Evolutionary conservation across 345 rosid species (phyloP), one percentile per base, ranked within the genome.

Genomic region (Gossypium rotundifolium): DNA sequence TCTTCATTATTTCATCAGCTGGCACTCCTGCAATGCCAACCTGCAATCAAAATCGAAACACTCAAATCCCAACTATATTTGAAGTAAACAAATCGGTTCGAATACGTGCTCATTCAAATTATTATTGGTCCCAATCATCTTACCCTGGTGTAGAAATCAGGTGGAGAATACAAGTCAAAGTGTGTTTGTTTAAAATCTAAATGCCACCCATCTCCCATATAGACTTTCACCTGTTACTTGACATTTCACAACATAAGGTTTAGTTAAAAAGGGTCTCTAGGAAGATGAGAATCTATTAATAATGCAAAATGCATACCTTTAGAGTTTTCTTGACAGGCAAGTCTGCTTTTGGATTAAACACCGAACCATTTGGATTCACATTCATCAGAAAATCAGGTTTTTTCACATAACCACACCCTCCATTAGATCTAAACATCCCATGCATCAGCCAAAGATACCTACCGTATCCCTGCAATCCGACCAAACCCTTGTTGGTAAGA

Each of bases 381-480:
- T 83, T 75, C 83, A 85, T 79, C 74, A 88, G 75, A 83, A 91
- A 85, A 12, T 81, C 82, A 2, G 93, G 93, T 57, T 91, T 91
- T 76, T 83, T 88, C 80, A 89, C 87, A 72, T 89, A 91, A 44
- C 96, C 93, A 68, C 96, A 86, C 16, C 88, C 88, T 70, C 89
- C 92, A 70, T 91, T 91, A 12, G 83, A 84, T 65, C 85, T 84
- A 51, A 89, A 91, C 93, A 89, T 89, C 46, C 92, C 96, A 46
- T 91, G 90, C 99, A 95, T 95, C 72, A 82, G 71, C 98, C 97
- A 93, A 49, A 93, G 88, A 65, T 85, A 86, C 80, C 87, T 93
- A 46, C 97, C 97, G 78, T 87, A 71, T 42, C 97, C 98, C 97
- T 95, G 78, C 52, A 51, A 62, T 52, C 25, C 45, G 18, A 17